These are phyloP conservation scores for Daldinia eschscholtzii DNA, from an alignment of 2,329 filamentous ascomycete species.

Conservation along the genomic window DNA sequence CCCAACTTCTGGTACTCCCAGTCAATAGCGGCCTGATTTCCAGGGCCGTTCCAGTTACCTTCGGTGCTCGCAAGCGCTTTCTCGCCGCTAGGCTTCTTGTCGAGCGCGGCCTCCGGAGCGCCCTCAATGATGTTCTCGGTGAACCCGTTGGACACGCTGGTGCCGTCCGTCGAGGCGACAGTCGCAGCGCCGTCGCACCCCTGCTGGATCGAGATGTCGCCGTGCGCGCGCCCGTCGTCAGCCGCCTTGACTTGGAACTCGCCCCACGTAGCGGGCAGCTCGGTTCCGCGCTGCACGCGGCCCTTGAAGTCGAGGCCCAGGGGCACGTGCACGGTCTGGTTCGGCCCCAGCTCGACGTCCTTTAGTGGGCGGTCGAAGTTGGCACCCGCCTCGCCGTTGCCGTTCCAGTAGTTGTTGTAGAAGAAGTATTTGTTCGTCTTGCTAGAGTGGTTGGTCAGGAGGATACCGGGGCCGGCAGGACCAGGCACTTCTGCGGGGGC, in stretches of 20 bases:
- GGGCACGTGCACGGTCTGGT: constrained; percentile 50
- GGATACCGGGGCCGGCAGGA: constrained; percentile 51
- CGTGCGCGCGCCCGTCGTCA: constrained; percentile 55
- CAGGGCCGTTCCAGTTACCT: constrained; percentile 55
- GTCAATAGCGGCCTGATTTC: constrained; percentile 55
- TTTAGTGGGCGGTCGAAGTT: constrained; percentile 57
- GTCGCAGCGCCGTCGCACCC: constrained; percentile 57
- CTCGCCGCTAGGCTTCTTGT: constrained; percentile 53
- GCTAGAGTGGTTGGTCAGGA: constrained; percentile 54
- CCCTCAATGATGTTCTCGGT: constrained; percentile 51
- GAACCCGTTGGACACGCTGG: constrained; percentile 51
- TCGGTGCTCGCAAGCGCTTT: constrained; percentile 53
- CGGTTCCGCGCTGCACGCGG: constrained; percentile 56
- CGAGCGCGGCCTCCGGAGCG: constrained; percentile 52
- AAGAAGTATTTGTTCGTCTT: constrained; percentile 55
- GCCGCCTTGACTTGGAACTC: constrained; percentile 56
- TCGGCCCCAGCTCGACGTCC: constrained; percentile 51
- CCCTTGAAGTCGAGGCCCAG: constrained; percentile 55
- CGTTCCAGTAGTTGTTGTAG: constrained; percentile 59
- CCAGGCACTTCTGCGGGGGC: not conserved
- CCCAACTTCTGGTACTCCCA: constrained; percentile 52
- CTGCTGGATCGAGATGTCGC: constrained; percentile 55
- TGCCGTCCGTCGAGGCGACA: constrained; percentile 55
- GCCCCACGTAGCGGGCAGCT: constrained; percentile 56
- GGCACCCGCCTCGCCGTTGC: constrained; percentile 54